These are phyloP conservation scores for Epicoccum sorghinum DNA, from an alignment of 2,329 filamentous ascomycete genomes.

Conservation along the genomic window DNA sequence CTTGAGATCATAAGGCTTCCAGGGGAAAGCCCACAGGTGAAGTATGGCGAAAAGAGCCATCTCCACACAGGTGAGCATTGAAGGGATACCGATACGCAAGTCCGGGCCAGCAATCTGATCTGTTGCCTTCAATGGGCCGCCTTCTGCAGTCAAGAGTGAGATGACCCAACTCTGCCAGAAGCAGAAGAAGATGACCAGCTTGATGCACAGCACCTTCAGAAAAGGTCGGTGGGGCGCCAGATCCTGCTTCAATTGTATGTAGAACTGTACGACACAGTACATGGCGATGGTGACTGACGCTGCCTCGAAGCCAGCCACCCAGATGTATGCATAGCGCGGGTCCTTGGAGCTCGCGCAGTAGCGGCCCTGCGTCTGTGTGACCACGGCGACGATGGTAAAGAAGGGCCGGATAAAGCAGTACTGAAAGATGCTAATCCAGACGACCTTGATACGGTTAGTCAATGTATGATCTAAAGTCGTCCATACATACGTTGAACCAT, in stretches of 20 bases:
- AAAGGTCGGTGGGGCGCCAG: conserved; percentile 74
- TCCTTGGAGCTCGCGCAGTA: conserved; percentile 82
- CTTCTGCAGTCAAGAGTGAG: conserved; percentile 65
- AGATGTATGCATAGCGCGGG: conserved; percentile 82
- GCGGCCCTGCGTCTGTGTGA: conserved; percentile 69
- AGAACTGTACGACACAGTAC: conserved; percentile 89
- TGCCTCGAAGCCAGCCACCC: conserved; percentile 76
- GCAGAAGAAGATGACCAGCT: conserved; percentile 87
- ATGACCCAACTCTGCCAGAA: conserved; percentile 78
- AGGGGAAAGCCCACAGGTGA: conserved; percentile 84
- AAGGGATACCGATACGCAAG: conserved; percentile 80
- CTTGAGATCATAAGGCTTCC: conserved; percentile 66
- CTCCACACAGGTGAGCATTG: conserved; percentile 78
- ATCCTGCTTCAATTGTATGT: conserved; percentile 73
- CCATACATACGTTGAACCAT: conserved; percentile 75
- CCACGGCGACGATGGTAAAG: conserved; percentile 79
- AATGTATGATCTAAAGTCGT: neutral
- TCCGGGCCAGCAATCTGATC: conserved; percentile 72
- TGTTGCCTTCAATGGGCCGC: conserved; percentile 68
- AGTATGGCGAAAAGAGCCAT: conserved; percentile 82
- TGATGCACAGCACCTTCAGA: conserved; percentile 84
- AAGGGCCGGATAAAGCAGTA: conserved; percentile 82
- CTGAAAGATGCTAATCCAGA: conserved; percentile 83
- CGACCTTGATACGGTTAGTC: conserved; percentile 57
- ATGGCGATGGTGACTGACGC: conserved; percentile 80